Evolutionary conservation across 306 rosid species (phyloP).

Genomic region (Trifolium dubium): DNA sequence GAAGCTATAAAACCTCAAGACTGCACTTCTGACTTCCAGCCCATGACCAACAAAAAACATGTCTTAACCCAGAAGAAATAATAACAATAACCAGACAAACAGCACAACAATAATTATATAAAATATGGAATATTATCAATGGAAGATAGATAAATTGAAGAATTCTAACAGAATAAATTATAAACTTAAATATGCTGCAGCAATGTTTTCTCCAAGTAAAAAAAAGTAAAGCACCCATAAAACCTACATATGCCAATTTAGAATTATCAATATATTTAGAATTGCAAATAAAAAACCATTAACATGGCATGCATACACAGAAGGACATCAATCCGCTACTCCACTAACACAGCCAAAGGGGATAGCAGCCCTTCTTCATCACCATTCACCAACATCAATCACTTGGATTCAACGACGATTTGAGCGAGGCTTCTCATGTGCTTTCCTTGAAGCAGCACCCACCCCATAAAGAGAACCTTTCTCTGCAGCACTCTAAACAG

Average conservation of each 20-base stretch:
- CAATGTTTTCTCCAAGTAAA: conserved; percentile 28
- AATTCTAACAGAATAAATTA: conserved; percentile 31
- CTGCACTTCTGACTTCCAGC: conserved; percentile 29
- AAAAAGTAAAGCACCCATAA: conserved; percentile 41
- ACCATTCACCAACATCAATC: conserved; percentile 40
- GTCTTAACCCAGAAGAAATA: conserved; percentile 39
- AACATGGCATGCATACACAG: conserved; percentile 52
- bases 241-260: conserved; percentile 54
- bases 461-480: conserved; percentile 65
- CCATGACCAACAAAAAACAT: conserved; percentile 29
- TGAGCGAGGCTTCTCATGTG: conserved; percentile 69
- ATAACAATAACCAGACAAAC: conserved; percentile 28
- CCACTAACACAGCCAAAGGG: conserved; percentile 40
- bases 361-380: conserved; percentile 40
- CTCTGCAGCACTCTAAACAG: conserved; percentile 66
- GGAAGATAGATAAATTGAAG: conserved; percentile 35
- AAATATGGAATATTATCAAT: conserved; percentile 33
- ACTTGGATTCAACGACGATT: conserved; percentile 63
- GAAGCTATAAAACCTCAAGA: conserved; percentile 22
- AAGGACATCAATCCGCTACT: conserved; percentile 50
- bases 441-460: conserved; percentile 69
- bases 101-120: conserved; percentile 22
- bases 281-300: conserved; percentile 49
- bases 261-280: conserved; percentile 46
- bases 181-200: conserved; percentile 44